Conservation (phyloP, 2,329 filamentous ascomycete species). For the Metarhizium robertsii region DNA sequence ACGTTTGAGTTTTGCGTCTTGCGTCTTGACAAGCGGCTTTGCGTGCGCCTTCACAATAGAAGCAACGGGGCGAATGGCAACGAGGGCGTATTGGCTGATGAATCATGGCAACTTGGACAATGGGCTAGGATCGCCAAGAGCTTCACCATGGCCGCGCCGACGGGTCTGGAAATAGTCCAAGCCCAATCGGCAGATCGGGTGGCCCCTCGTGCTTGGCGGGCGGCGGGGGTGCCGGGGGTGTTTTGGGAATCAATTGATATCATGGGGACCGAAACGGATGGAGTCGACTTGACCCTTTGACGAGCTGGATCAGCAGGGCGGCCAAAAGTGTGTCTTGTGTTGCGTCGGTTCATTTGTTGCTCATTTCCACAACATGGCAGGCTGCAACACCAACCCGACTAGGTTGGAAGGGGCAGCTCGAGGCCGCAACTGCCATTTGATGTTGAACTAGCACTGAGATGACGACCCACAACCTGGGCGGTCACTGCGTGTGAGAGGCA, state of each 20-base stretch:
- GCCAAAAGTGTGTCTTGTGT: background rate
- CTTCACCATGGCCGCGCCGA: background rate
- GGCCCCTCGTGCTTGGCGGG: background rate
- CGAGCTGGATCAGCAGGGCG: background rate
- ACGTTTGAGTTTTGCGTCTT: too few relatives aligned
- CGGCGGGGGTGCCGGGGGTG: background rate
- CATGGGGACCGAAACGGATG: too few relatives aligned
- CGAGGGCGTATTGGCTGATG: too few relatives aligned
- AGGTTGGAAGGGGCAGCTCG: background rate
- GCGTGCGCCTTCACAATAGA: background rate
- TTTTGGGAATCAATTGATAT: too few relatives aligned
- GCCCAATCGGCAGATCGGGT: constrained; percentile 1
- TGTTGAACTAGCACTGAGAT: background rate
- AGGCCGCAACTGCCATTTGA: background rate
- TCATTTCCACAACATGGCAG: background rate
- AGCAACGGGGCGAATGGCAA: background rate
- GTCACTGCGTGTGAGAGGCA: background rate
- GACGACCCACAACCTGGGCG: background rate
- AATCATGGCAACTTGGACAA: background rate
- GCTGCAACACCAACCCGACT: background rate
- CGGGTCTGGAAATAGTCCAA: background rate
- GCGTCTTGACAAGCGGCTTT: too few relatives aligned
- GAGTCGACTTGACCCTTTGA: background rate
- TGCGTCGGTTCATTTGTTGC: background rate
- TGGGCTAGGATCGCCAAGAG: background rate